Conservation (phyloP, 2,329 filamentous ascomycete species). For the Botryotinia globosa region DNA sequence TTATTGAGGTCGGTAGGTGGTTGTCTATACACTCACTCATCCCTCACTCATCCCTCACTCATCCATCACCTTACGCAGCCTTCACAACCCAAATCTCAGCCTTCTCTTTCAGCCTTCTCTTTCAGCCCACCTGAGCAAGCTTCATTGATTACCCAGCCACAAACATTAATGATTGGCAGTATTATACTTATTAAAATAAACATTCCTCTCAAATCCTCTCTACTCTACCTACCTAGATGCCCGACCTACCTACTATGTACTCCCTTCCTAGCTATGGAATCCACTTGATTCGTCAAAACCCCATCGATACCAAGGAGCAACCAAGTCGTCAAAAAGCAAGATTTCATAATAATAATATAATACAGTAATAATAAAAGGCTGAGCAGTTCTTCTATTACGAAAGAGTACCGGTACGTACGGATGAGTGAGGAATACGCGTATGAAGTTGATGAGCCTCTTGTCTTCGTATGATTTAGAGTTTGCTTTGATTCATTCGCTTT, state of each 20-base stretch:
- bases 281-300: background rate
- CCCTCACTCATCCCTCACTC: no score
- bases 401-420: background rate
- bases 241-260: no score
- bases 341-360: no score
- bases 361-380: no score
- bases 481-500: background rate
- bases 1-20: no score
- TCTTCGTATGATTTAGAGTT: background rate
- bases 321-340: background rate
- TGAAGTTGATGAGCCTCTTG: constrained; percentile 12
- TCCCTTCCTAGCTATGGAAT: background rate
- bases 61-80: background rate
- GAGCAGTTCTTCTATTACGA: background rate
- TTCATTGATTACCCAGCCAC: background rate
- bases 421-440: background rate
- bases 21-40: no score
- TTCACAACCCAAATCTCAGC: background rate
- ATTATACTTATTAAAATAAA: no score
- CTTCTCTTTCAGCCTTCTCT: background rate
- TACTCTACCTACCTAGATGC: no score
- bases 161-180: background rate
- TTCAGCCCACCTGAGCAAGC: no score
- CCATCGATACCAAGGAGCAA: background rate
- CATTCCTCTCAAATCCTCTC: background rate